phyloP scores from a whole-genome alignment of 108 stramenopile species.

The Seminavis robusta region DNA sequence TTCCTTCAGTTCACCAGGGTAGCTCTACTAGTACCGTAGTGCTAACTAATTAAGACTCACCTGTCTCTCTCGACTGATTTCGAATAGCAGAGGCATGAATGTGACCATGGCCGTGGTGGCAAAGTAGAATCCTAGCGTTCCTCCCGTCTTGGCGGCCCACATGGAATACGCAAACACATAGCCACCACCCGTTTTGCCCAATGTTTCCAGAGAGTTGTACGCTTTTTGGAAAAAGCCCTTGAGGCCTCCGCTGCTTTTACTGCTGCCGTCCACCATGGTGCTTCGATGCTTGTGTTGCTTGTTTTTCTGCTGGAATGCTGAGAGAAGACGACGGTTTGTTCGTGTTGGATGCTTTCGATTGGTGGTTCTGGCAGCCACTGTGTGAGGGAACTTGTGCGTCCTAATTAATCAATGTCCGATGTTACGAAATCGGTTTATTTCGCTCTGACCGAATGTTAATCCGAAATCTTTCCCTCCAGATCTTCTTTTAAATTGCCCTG shows the following conservation, averaged over 20 bases:
- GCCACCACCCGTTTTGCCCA: slow-evolving; percentile 51
- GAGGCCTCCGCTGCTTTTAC: slow-evolving; percentile 51
- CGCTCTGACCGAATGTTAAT: no score
- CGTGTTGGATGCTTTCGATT: no score
- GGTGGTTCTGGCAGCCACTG: no score
- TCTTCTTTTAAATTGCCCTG: no score
- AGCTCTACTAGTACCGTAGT: not conserved
- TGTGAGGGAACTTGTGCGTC: no score
- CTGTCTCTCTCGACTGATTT: slow-evolving; percentile 83
- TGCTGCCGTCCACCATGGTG: no score
- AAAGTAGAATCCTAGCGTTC: slow-evolving; percentile 59
- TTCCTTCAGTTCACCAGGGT: not conserved
- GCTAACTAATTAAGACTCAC: slow-evolving; percentile 33
- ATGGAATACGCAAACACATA: slow-evolving; percentile 19
- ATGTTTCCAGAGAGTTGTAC: slow-evolving; percentile 63
- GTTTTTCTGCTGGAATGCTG: no score
- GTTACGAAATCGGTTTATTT: no score
- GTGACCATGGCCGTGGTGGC: slow-evolving; percentile 81
- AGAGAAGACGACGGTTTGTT: no score
- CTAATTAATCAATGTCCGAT: no score
- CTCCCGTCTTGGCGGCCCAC: slow-evolving; percentile 56
- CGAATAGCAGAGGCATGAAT: slow-evolving; percentile 85
- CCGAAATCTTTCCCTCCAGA: no score
- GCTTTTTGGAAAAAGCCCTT: slow-evolving; percentile 77
- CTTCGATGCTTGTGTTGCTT: no score